Percentiles rank a stretch among this genome's conserved stretches.
Evolutionary conservation across 2,329 filamentous ascomycete species (phyloP).

Genomic region (Diaporthe sp.): DNA sequence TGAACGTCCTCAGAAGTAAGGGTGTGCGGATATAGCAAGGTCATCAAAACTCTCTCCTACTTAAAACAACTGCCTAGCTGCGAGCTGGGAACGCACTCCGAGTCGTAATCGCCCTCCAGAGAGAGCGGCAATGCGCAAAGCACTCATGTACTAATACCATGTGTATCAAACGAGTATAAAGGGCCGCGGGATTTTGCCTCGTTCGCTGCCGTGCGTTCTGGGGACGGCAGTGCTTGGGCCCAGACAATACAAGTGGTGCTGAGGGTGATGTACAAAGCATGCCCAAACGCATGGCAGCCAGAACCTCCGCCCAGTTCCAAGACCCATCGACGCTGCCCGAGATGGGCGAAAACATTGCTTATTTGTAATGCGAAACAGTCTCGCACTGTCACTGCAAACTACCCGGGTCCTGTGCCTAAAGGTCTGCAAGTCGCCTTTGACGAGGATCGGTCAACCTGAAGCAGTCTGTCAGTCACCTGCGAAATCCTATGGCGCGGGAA

Average conservation of each 20-base stretch:
- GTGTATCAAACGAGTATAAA: not conserved
- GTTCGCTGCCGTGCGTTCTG: not conserved
- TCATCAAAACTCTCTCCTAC: not conserved
- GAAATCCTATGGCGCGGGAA: not conserved
- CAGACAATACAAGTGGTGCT: not conserved
- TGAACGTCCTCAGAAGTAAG: slow-evolving; percentile 90
- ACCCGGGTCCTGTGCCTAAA: not conserved
- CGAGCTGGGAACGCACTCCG: not conserved
- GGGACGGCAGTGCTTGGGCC: not conserved
- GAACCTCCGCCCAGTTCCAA: not conserved
- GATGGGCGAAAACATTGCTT: not conserved
- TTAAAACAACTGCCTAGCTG: not conserved
- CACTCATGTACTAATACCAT: not conserved
- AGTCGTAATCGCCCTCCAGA: too few relatives aligned
- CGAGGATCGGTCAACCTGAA: slow-evolving; percentile 68
- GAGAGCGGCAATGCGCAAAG: not conserved
- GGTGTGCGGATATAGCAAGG: slow-evolving; percentile 78
- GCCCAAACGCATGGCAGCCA: not conserved
- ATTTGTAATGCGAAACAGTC: not conserved
- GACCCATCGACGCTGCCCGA: not conserved
- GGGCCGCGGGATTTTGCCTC: not conserved
- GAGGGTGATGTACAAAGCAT: not conserved
- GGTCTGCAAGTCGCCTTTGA: slow-evolving; percentile 57
- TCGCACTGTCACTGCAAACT: not conserved
- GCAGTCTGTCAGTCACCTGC: slow-evolving; percentile 4